Percentiles rank a stretch among this genome's conserved stretches.
phyloP scores from a whole-genome alignment of 2,329 filamentous ascomycete genomes.

The Fusarium pseudoanthophilum region DNA sequence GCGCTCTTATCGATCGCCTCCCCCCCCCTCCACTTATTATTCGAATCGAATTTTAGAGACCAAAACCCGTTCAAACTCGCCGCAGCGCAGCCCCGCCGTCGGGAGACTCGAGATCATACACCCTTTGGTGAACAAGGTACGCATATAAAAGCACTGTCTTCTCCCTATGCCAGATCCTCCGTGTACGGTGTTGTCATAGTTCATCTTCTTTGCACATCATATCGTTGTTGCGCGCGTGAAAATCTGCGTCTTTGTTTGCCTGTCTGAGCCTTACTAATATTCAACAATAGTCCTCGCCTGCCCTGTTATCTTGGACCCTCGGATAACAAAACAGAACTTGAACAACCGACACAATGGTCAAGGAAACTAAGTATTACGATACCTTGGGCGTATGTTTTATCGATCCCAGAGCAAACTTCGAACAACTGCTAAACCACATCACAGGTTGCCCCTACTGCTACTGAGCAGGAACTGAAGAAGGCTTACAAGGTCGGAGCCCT shows the following conservation, averaged over 20 bases:
- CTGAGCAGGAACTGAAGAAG: slow-evolving; percentile 89
- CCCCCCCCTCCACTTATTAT: slow-evolving; percentile 37
- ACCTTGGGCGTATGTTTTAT: slow-evolving; percentile 73
- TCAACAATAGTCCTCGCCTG: slow-evolving; percentile 27
- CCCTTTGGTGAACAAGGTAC: slow-evolving; percentile 43
- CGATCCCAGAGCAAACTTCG: not conserved
- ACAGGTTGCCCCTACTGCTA: slow-evolving; percentile 81
- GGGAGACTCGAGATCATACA: slow-evolving; percentile 39
- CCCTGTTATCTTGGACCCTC: slow-evolving; percentile 11
- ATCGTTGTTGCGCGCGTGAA: slow-evolving; percentile 6
- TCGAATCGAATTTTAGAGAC: slow-evolving; percentile 41
- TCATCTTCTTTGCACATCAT: not conserved
- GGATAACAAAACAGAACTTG: slow-evolving; percentile 5
- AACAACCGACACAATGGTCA: slow-evolving; percentile 70
- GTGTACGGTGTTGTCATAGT: not conserved
- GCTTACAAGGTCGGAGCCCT: slow-evolving; percentile 86
- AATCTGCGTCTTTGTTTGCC: slow-evolving; percentile 14
- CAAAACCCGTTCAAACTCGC: slow-evolving; percentile 37
- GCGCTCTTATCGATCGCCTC: slow-evolving; percentile 6
- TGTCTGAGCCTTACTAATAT: slow-evolving; percentile 38
- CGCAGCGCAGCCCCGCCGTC: slow-evolving; percentile 44
- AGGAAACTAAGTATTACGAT: slow-evolving; percentile 84
- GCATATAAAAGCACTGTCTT: slow-evolving; percentile 13
- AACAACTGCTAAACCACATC: slow-evolving; percentile 31
- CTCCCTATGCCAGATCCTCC: not conserved